Evolutionary conservation across 768 basidiomycete genomes (phyloP).

Genomic region (Phylloporus scabripes): DNA sequence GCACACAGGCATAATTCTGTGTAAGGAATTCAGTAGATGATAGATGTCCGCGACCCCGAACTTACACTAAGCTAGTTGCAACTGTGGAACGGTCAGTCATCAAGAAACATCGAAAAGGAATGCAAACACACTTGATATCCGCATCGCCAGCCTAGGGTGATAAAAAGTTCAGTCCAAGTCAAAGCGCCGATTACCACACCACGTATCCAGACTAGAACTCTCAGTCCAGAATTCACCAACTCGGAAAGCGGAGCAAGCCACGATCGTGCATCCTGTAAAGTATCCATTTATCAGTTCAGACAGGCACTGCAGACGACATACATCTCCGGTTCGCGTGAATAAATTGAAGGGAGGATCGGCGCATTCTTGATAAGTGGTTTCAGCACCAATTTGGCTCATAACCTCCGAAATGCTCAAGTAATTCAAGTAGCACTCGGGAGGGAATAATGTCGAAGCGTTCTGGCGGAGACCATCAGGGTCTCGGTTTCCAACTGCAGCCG

Average conservation of each 20-base stretch:
- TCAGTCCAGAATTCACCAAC: constrained; percentile 34
- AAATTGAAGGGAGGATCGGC: constrained; percentile 37
- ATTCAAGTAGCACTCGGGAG: constrained; percentile 50
- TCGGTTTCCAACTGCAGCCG: constrained; percentile 46
- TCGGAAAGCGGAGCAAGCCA: constrained; percentile 33
- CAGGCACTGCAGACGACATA: constrained; percentile 23
- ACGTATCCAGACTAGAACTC: constrained; percentile 38
- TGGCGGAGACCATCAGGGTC: constrained; percentile 58
- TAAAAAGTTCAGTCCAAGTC: background rate
- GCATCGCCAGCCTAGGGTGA: constrained; percentile 25
- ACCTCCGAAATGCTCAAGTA: constrained; percentile 38
- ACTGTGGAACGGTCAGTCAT: constrained; percentile 1
- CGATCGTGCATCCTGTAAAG: constrained; percentile 33
- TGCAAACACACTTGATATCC: constrained; percentile 22
- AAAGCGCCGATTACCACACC: background rate
- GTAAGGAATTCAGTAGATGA: background rate
- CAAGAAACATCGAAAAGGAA: background rate
- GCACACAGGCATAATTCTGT: constrained; percentile 35
- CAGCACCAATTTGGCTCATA: constrained; percentile 47
- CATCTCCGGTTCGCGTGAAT: constrained; percentile 56
- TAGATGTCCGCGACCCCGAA: background rate
- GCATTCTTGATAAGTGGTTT: constrained; percentile 46
- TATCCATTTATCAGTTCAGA: background rate
- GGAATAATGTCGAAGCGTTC: constrained; percentile 47
- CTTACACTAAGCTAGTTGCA: constrained; percentile 34